phyloP scores from a whole-genome alignment of 108 stramenopile species.

The Fragilaria crotonensis region DNA sequence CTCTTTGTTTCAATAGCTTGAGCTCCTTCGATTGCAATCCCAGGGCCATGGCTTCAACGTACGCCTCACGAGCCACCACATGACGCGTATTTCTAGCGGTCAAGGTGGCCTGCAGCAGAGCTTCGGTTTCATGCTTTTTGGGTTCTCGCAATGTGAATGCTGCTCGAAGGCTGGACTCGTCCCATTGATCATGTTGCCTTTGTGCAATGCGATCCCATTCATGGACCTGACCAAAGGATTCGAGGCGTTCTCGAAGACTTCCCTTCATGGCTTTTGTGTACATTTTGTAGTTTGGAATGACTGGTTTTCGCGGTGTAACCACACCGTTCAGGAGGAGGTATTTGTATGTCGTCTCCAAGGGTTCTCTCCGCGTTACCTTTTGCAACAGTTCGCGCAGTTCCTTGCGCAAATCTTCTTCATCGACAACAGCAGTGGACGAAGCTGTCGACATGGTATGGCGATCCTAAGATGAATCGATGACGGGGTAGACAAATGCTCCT shows the following conservation, averaged over 20 bases:
- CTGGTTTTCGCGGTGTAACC: slow-evolving; percentile 39
- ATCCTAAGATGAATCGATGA: too few species aligned
- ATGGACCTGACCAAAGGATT: slow-evolving; percentile 45
- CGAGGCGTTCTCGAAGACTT: slow-evolving; percentile 50
- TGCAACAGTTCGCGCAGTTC: slow-evolving; percentile 27
- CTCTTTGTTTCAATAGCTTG: slow-evolving; percentile 4
- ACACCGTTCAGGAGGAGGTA: slow-evolving; percentile 34
- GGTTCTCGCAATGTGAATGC: slow-evolving; percentile 77
- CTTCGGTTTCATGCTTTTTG: slow-evolving; percentile 72
- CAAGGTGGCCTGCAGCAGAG: slow-evolving; percentile 66
- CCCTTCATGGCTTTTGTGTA: slow-evolving; percentile 30
- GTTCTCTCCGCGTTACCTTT: slow-evolving; percentile 42
- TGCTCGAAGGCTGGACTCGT: slow-evolving; percentile 52
- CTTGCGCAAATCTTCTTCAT: slow-evolving; percentile 36
- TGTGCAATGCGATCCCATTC: slow-evolving; percentile 56
- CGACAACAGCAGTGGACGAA: background rate
- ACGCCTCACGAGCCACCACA: slow-evolving; percentile 31
- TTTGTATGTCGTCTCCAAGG: slow-evolving; percentile 74
- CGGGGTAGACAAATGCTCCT: too few species aligned
- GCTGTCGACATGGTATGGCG: too few species aligned
- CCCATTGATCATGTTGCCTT: slow-evolving; percentile 30
- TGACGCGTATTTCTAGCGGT: slow-evolving; percentile 23
- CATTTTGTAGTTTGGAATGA: slow-evolving; percentile 37
- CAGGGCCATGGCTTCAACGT: slow-evolving; percentile 59
- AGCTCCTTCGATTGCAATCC: slow-evolving; percentile 29